These are phyloP conservation scores for Sugiyamaella americana DNA, from an alignment of 805 yeast species.

Conservation along the genomic window DNA sequence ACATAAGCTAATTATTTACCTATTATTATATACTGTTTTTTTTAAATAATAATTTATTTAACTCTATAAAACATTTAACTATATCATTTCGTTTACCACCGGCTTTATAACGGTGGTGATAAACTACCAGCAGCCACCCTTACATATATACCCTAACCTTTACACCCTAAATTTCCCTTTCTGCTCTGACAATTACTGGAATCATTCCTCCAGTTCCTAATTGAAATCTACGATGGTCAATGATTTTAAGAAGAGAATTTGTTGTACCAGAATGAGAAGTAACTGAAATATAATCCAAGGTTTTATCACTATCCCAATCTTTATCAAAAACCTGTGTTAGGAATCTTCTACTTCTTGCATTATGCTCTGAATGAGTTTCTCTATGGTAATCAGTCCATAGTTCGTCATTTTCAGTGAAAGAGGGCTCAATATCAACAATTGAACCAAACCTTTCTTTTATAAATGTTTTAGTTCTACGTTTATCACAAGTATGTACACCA, in stretches of 20 bases:
- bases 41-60: too few species aligned
- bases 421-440: conserved; percentile 7
- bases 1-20: too few species aligned
- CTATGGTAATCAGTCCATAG: conserved; percentile 11
- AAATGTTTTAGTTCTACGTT: conserved; percentile 34
- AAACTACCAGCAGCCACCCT: too few species aligned
- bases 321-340: conserved; percentile 10
- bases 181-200: conserved; percentile 44
- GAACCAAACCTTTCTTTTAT: conserved; percentile 37
- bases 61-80: too few species aligned
- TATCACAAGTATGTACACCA: conserved; percentile 49
- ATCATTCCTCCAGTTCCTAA: conserved; percentile 50
- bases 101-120: too few species aligned
- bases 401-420: conserved; percentile 13
- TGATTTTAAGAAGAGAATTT: conserved; percentile 39
- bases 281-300: conserved; percentile 28
- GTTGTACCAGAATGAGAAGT: conserved; percentile 47
- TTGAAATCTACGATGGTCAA: conserved; percentile 42
- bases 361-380: conserved; percentile 13
- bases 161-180: too few species aligned
- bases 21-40: too few species aligned
- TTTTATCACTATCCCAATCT: conserved; percentile 10
- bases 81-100: too few species aligned
- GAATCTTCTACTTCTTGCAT: conserved; percentile 11
- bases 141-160: too few species aligned